These are phyloP conservation scores for Phylloporus sp. DNA, from an alignment of 768 basidiomycete genomes.

Conservation along the genomic window DNA sequence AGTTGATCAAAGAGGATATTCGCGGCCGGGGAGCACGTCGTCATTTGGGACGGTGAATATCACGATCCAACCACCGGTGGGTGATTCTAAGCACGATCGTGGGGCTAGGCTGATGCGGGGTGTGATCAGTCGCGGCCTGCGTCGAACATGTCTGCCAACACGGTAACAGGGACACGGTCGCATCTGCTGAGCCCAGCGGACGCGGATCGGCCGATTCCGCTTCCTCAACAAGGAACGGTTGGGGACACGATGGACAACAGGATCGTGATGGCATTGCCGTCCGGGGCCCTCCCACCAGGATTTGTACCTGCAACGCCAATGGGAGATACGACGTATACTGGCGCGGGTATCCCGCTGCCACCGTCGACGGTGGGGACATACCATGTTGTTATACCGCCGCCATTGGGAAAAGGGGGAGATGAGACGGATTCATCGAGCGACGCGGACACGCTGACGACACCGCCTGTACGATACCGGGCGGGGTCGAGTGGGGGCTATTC, in stretches of 20 bases:
- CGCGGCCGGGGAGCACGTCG: constrained; percentile 29
- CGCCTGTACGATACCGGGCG: constrained; percentile 20
- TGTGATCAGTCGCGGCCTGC: constrained; percentile 36
- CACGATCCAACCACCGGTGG: constrained; percentile 31
- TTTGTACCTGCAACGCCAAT: constrained; percentile 30
- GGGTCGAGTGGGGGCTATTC: neutral
- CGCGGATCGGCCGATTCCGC: constrained; percentile 36
- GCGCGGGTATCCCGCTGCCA: constrained; percentile 30
- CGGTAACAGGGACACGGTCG: constrained; percentile 21
- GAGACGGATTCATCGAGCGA: constrained; percentile 34
- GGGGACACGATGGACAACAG: constrained; percentile 4
- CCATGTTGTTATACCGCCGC: constrained; percentile 29
- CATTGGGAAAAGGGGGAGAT: constrained; percentile 12
- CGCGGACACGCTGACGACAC: constrained; percentile 35
- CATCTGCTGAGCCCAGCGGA: constrained; percentile 39
- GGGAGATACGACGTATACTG: constrained; percentile 20
- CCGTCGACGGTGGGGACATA: constrained; percentile 26
- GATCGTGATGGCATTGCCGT: constrained; percentile 25
- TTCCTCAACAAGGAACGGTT: constrained; percentile 17
- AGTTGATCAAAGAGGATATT: constrained; percentile 16
- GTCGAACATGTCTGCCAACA: constrained; percentile 32
- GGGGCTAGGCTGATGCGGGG: constrained; percentile 3
- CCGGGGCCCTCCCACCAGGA: constrained; percentile 34
- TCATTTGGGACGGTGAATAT: constrained; percentile 31
- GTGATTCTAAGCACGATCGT: constrained; percentile 2